Conservation (phyloP, 495 filamentous ascomycete species). For the Daldinia loculata region DNA sequence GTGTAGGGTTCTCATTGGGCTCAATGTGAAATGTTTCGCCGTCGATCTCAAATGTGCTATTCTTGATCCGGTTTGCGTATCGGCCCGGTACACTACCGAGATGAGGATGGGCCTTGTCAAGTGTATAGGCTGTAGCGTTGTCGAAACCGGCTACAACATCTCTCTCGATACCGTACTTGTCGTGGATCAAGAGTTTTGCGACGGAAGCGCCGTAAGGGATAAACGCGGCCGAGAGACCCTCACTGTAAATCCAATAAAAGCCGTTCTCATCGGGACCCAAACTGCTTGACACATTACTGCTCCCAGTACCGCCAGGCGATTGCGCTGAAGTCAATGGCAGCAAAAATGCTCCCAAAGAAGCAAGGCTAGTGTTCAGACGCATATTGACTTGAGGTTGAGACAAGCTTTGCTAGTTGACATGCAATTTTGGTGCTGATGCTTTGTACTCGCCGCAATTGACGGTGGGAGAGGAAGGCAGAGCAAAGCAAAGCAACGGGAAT, state of each 20-base stretch:
- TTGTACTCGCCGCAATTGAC: slow-evolving; percentile 37
- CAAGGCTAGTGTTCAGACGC: slow-evolving; percentile 41
- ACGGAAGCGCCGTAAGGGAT: slow-evolving; percentile 83
- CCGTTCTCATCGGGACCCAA: slow-evolving; percentile 56
- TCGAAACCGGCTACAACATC: slow-evolving; percentile 85
- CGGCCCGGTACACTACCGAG: slow-evolving; percentile 81
- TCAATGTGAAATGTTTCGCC: slow-evolving; percentile 68
- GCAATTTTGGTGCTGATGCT: slow-evolving; percentile 11
- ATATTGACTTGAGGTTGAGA: slow-evolving; percentile 38
- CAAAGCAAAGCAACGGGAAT: background rate
- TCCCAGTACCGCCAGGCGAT: slow-evolving; percentile 24
- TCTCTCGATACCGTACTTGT: slow-evolving; percentile 67
- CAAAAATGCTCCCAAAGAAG: slow-evolving; percentile 42
- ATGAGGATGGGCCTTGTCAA: slow-evolving; percentile 75
- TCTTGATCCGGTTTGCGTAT: slow-evolving; percentile 89
- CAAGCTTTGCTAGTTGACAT: slow-evolving; percentile 33
- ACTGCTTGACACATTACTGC: slow-evolving; percentile 26
- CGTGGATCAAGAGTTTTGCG: slow-evolving; percentile 76
- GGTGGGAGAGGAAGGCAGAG: slow-evolving; percentile 22
- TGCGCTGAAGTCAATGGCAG: slow-evolving; percentile 41
- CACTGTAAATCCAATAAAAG: slow-evolving; percentile 76
- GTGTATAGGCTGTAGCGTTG: slow-evolving; percentile 73
- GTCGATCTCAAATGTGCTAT: slow-evolving; percentile 79
- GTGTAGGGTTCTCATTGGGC: slow-evolving; percentile 73
- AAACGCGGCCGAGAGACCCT: slow-evolving; percentile 76